Percentiles rank a stretch among this genome's conserved stretches.
Conservation (phyloP, 768 basidiomycete species). For the Rhizopogon vinicolor region DNA sequence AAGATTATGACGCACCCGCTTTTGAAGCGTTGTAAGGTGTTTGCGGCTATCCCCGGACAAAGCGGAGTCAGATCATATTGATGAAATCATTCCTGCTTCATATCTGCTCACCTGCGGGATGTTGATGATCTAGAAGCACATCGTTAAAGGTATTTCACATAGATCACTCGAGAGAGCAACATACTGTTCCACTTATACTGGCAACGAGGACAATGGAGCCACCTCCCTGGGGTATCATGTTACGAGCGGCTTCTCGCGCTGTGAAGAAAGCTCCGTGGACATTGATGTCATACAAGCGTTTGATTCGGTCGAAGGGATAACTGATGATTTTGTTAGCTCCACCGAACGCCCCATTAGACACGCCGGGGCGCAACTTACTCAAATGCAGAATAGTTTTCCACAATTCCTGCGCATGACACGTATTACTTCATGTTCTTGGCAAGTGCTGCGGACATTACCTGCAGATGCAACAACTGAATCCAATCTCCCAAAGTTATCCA, state of each 20-base stretch:
- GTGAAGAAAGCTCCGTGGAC: constrained; percentile 94
- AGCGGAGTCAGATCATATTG: background rate
- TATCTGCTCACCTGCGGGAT: constrained; percentile 63
- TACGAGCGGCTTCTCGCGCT: constrained; percentile 90
- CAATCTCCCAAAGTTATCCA: constrained; percentile 62
- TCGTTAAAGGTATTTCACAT: constrained; percentile 11
- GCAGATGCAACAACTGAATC: constrained; percentile 89
- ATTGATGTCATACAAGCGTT: constrained; percentile 86
- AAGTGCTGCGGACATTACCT: constrained; percentile 37
- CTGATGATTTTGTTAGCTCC: constrained; percentile 30
- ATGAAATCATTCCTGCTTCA: background rate
- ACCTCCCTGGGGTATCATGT: constrained; percentile 79
- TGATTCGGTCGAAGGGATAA: constrained; percentile 83
- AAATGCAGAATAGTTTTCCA: constrained; percentile 84
- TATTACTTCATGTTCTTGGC: background rate
- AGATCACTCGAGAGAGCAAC: constrained; percentile 17
- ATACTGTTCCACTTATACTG: constrained; percentile 87
- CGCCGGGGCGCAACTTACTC: constrained; percentile 48
- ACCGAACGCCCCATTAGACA: background rate
- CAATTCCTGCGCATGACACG: constrained; percentile 52
- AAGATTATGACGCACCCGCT: constrained; percentile 49
- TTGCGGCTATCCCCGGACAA: constrained; percentile 52
- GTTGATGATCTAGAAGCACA: constrained; percentile 65
- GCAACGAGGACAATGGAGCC: constrained; percentile 85
- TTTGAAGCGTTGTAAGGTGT: constrained; percentile 96